Evolutionary conservation across 176 grass and related monocot species (phyloP), one percentile per base, ranked within the genome.

Genomic region (Cenchrus purpureus): DNA sequence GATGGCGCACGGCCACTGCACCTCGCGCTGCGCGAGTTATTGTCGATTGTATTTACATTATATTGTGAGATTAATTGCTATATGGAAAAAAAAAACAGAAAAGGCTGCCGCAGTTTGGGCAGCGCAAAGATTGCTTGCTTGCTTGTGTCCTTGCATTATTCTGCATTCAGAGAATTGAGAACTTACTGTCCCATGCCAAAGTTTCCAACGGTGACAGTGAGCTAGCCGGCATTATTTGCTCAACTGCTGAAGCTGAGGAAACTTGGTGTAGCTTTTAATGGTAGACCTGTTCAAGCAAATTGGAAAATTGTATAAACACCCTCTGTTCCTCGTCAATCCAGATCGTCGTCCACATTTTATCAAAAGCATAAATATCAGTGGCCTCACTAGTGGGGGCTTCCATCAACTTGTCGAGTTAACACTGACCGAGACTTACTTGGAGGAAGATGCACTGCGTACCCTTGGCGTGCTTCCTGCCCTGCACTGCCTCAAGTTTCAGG

Each of bases 301-400:
- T 2, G 9, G 45, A 19, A 79, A 80, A 20, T 2, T 81, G 4
- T 4, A 45, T 7, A 9, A 7, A 0, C 31, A 8, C 81, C 74
- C 22, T 74, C 6, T 2, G 42, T 4, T 77, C 43, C 51, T 80
- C 58, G 40, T 79, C 40, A 11, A 75, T 84, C 17, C 7, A 19
- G 29, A 65, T 79, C 28, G 8, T 5, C 64, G 45, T 57, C 79
- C 86, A 55, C n/a, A 57, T 0, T n/a, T 50, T 14, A 46, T 68
- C 12, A 4, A 83, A 11, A 87, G 69, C 19, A 78, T 87, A 17
- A 65, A 71, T 2, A 73, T 83, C 28, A 32, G 31, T 4, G 79
- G 78, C 2, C 5, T 81, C 61, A 46, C 17, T 13, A 44, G 68
- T 25, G 54, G 70, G n/a, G 22, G 22, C 8, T 83, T 20, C 58